phyloP scores from a whole-genome alignment of 2,329 filamentous ascomycete genomes.

The Knufia fluminis region DNA sequence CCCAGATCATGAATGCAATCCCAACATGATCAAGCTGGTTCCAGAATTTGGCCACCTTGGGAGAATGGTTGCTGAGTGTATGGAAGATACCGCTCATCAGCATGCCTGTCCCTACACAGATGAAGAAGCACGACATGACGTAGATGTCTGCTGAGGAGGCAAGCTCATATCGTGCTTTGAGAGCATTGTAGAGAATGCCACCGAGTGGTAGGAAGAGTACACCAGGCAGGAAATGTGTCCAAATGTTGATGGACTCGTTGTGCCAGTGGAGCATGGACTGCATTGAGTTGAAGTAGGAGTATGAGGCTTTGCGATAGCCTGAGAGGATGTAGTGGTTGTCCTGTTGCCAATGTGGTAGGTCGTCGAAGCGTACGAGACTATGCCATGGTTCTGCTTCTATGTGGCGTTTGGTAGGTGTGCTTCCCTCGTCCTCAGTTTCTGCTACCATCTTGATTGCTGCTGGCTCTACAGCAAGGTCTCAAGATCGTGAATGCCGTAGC shows the following conservation, averaged over 20 bases:
- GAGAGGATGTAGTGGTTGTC: conserved; percentile 63
- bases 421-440: neutral
- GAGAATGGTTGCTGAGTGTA: conserved; percentile 74
- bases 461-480: too few species aligned
- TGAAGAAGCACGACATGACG: conserved; percentile 71
- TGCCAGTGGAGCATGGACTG: conserved; percentile 54
- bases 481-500: too few species aligned
- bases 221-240: conserved; percentile 61
- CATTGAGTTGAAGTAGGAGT: conserved; percentile 51
- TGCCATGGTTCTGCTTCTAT: conserved; percentile 20
- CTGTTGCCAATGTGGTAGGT: conserved; percentile 44
- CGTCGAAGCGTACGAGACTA: conserved; percentile 37
- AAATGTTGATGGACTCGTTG: conserved; percentile 65
- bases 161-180: conserved; percentile 57
- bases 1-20: conserved; percentile 84
- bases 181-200: conserved; percentile 47
- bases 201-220: conserved; percentile 32
- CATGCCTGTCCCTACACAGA: conserved; percentile 61
- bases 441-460: neutral
- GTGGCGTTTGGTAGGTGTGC: neutral
- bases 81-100: conserved; percentile 82
- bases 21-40: conserved; percentile 94
- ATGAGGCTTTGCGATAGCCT: conserved; percentile 56
- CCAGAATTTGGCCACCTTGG: conserved; percentile 65
- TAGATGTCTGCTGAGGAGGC: conserved; percentile 56